A percentile compares a stretch with the other conserved stretches of the same genome.
phyloP scores from a whole-genome alignment of 805 yeast genomes.

The Tetrapisispora phaffii region DNA sequence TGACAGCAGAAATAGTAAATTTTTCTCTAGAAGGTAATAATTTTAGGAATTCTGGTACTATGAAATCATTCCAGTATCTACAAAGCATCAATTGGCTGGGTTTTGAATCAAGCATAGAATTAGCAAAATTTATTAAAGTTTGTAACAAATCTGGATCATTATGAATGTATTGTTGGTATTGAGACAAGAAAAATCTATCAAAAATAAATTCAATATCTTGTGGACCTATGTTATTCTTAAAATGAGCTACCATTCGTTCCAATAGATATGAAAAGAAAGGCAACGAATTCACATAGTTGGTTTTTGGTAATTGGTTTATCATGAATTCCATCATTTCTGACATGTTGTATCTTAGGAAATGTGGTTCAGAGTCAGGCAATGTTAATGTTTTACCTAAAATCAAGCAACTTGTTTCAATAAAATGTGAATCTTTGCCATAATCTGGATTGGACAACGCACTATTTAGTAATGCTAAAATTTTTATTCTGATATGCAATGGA shows the following conservation, averaged over 20 bases:
- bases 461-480: conserved; percentile 37
- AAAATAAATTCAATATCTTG: conserved; percentile 32
- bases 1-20: conserved; percentile 39
- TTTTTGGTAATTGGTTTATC: conserved; percentile 15
- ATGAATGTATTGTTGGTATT: conserved; percentile 29
- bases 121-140: conserved; percentile 40
- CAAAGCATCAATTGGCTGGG: conserved; percentile 40
- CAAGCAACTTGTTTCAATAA: conserved; percentile 54
- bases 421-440: conserved; percentile 35
- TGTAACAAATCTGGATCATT: conserved; percentile 54
- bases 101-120: conserved; percentile 38
- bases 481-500: conserved; percentile 35
- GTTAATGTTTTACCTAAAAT: conserved; percentile 36
- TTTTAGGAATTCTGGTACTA: conserved; percentile 25
- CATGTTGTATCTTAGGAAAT: conserved; percentile 23
- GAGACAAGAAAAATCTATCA: conserved; percentile 31
- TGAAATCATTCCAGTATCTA: conserved; percentile 18
- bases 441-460: conserved; percentile 27
- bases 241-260: conserved; percentile 36
- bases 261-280: conserved; percentile 38
- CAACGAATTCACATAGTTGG: conserved; percentile 29
- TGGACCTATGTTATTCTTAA: conserved; percentile 26
- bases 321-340: conserved; percentile 22
- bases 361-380: conserved; percentile 24
- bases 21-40: conserved; percentile 37